Base-by-base conservation (phyloP, 2,329 filamentous ascomycete species). In the Hypoxylon sp. region DNA sequence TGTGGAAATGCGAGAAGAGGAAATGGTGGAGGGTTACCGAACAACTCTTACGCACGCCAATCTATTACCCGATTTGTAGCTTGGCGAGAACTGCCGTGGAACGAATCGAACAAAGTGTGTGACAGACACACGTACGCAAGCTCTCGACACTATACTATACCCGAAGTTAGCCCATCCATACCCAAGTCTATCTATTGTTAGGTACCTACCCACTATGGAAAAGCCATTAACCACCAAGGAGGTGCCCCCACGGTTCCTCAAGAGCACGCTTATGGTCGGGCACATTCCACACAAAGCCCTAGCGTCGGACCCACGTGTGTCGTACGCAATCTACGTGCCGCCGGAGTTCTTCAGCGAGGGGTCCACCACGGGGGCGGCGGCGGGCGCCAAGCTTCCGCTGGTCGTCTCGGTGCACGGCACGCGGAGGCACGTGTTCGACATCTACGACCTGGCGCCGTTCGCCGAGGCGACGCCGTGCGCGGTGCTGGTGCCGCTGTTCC, bases 381-480 rank as follows among this genome's bases (percentile, higher is more conserved):
- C 35, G 12, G 35, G 41, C 15, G 42, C 40, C 35, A 64, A 63
- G 47, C 53, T 68, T 37, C 67, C 65, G 5, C 50, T 70, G 5
- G 34, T 70, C 6, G 61, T 70, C 21, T 49, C 41, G 31, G 42
- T 70, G 5, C 68, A 70, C 53, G 67, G 68, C n/a, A 69, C 64
- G 1, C 37, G 63, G 9, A 61, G 67, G 7, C 44, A 58, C 37
- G 26, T 57, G 19, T 40, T 32, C 17, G 49, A 51, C 25, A 37
- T 60, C 19, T 41, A 60, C 21, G 48, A 56, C 9, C 47, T 60
- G 2, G 54, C 56, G 12, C 48, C 61, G 21, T 64, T 69, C 17
- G 64, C 67, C n/a, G 50, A 68, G 25, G 51, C 55, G 13, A 47
- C 51, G 2, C 57, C 57, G 7, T 65, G 63, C 25, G 66, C 67